These are phyloP conservation scores for Albugo candida DNA, from an alignment of 352 stramenopile species.

Conservation along the genomic window DNA sequence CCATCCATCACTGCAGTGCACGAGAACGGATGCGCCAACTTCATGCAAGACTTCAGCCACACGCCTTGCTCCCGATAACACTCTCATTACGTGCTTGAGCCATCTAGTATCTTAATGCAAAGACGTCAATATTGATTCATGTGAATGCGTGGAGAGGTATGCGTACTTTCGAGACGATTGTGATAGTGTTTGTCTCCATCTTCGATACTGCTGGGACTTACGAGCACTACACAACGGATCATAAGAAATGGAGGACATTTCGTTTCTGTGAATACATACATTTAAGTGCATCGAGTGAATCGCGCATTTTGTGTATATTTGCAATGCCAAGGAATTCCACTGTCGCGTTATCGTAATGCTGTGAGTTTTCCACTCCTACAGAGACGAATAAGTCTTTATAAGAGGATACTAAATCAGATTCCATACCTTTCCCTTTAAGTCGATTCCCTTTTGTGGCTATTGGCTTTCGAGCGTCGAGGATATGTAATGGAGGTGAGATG, in stretches of 20 bases:
- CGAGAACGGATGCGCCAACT: conserved; percentile 59
- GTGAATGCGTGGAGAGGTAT: background rate
- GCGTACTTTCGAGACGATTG: conserved; percentile 66
- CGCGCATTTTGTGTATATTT: conserved; percentile 98
- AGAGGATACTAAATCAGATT: background rate
- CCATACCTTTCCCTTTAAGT: conserved; percentile 57
- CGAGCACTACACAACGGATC: conserved; percentile 24
- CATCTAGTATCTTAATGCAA: conserved; percentile 79
- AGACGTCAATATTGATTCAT: background rate
- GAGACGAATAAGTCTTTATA: conserved; percentile 1
- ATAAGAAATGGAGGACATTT: background rate
- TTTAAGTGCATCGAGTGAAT: conserved; percentile 81
- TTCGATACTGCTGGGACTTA: conserved; percentile 63
- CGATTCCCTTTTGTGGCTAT: conserved; percentile 70
- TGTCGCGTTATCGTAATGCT: conserved; percentile 89
- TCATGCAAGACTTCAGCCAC: conserved; percentile 72
- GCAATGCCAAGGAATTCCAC: conserved; percentile 97
- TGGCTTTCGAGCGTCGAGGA: conserved; percentile 64
- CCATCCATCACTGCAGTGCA: conserved; percentile 78
- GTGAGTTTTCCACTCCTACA: conserved; percentile 88
- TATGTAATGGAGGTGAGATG: conserved; percentile 54
- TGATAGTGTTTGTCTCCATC: conserved; percentile 79
- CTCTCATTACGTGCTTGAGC: conserved; percentile 89
- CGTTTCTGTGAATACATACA: conserved; percentile 12
- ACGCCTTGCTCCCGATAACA: conserved; percentile 42